Conservation (phyloP, 2,329 filamentous ascomycete genomes). For the Sclerotinia borealis region DNA sequence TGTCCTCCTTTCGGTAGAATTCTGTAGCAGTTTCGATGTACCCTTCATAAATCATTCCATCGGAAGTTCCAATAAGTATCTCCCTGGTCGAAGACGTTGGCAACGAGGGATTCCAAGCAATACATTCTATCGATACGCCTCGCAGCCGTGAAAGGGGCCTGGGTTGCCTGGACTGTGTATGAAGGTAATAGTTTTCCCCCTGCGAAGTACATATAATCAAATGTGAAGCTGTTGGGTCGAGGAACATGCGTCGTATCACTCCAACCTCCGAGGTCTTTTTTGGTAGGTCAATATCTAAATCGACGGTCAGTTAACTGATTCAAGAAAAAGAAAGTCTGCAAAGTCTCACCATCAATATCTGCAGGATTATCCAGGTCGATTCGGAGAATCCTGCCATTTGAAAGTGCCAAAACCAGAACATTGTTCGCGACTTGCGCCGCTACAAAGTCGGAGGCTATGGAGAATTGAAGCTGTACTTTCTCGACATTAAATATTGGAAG, state of each 20-base stretch:
- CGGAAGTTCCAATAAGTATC: constrained; percentile 85
- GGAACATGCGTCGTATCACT: constrained; percentile 91
- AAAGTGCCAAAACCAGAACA: constrained; percentile 85
- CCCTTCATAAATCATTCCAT: constrained; percentile 90
- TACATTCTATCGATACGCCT: constrained; percentile 77
- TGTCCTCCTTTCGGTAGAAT: constrained; percentile 92
- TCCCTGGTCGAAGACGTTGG: constrained; percentile 92
- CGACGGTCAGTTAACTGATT: constrained; percentile 4
- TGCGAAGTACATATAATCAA: constrained; percentile 84
- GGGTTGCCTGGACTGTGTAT: constrained; percentile 86
- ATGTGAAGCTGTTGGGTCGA: constrained; percentile 94
- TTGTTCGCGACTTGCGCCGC: constrained; percentile 97
- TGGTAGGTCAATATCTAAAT: constrained; percentile 88
- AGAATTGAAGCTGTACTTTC: constrained; percentile 87
- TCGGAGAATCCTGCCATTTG: constrained; percentile 83
- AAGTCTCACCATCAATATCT: constrained; percentile 74
- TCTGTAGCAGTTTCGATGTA: constrained; percentile 93
- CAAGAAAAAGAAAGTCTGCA: constrained; percentile 15
- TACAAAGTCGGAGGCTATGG: constrained; percentile 90
- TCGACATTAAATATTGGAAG: constrained; percentile 94
- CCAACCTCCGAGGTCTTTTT: constrained; percentile 89
- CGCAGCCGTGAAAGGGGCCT: constrained; percentile 76
- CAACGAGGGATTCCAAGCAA: constrained; percentile 91
- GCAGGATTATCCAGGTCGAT: constrained; percentile 92
- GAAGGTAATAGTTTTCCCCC: constrained; percentile 96